phyloP scores from a whole-genome alignment of 2,329 filamentous ascomycete genomes.

The Blastomyces gilchristii region DNA sequence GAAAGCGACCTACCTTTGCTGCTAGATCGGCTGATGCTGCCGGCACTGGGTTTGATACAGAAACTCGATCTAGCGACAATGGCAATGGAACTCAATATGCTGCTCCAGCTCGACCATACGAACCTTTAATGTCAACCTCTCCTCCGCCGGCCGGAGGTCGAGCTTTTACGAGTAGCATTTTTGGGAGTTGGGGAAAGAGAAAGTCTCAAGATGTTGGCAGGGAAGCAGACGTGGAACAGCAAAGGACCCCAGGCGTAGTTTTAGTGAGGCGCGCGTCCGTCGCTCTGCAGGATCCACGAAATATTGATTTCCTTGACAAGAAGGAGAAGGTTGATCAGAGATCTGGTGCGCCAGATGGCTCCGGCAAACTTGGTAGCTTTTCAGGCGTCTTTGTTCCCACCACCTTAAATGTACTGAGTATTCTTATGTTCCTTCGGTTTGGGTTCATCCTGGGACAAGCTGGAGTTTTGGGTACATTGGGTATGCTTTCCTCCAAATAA shows the following conservation, averaged over 20 bases:
- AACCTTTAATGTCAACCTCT: slow-evolving; percentile 17
- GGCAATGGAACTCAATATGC: slow-evolving; percentile 18
- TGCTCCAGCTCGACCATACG: slow-evolving; percentile 3
- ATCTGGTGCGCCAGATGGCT: slow-evolving; percentile 21
- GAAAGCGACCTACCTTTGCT: slow-evolving; percentile 31
- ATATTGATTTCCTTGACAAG: slow-evolving; percentile 20
- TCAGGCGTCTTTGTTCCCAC: slow-evolving; percentile 79
- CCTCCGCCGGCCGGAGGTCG: slow-evolving; percentile 15
- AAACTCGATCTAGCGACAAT: slow-evolving; percentile 19
- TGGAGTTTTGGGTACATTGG: slow-evolving; percentile 68
- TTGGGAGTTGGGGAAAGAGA: slow-evolving; percentile 3
- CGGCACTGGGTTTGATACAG: slow-evolving; percentile 27
- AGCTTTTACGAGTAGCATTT: slow-evolving; percentile 9
- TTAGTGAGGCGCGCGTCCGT: slow-evolving; percentile 13
- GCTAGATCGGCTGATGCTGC: slow-evolving; percentile 31
- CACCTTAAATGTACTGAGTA: slow-evolving; percentile 79
- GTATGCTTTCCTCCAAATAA: slow-evolving; percentile 35
- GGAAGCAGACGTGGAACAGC: not conserved
- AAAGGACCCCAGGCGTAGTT: slow-evolving; percentile 7
- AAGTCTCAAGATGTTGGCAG: not conserved
- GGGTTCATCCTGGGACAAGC: slow-evolving; percentile 73
- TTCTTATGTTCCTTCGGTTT: slow-evolving; percentile 86
- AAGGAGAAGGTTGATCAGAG: slow-evolving; percentile 25
- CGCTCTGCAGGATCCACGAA: slow-evolving; percentile 13
- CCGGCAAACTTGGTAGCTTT: slow-evolving; percentile 61